These are phyloP conservation scores for Albatrellus ellisii DNA, from an alignment of 768 basidiomycete species.

Conservation along the genomic window DNA sequence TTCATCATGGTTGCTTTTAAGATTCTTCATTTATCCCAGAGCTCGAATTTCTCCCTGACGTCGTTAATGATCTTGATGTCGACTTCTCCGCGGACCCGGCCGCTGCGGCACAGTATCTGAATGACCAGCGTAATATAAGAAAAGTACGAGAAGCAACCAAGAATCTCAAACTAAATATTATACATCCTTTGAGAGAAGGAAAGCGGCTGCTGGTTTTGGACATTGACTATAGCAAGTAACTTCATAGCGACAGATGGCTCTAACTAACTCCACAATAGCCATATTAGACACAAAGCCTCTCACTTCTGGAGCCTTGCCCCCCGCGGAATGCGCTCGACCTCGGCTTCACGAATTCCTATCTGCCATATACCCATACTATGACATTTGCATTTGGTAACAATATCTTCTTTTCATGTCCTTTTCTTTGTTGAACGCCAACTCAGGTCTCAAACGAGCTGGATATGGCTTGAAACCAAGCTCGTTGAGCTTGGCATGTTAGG, in stretches of 20 bases:
- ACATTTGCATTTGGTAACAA: constrained; percentile 74
- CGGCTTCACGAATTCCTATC: constrained; percentile 76
- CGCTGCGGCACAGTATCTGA: constrained; percentile 43
- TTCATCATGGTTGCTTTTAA: constrained; percentile 3
- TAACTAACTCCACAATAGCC: constrained; percentile 26
- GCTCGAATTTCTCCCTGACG: constrained; percentile 51
- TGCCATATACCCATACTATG: constrained; percentile 69
- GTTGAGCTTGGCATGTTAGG: constrained; percentile 82
- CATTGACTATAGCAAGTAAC: constrained; percentile 67
- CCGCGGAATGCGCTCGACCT: constrained; percentile 73
- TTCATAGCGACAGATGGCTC: not conserved
- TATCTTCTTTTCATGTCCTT: not conserved
- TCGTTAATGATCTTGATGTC: constrained; percentile 72
- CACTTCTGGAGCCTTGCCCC: constrained; percentile 68
- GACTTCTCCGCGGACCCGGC: constrained; percentile 58
- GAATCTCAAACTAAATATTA: constrained; percentile 54
- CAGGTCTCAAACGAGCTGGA: constrained; percentile 81
- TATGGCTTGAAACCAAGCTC: constrained; percentile 81
- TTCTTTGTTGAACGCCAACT: not conserved
- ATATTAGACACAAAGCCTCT: constrained; percentile 79
- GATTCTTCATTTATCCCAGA: constrained; percentile 24
- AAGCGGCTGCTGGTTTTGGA: constrained; percentile 80
- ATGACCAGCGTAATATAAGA: constrained; percentile 71
- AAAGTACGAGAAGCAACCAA: constrained; percentile 65
- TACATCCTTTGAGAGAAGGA: constrained; percentile 60